Evolutionary conservation across 805 yeast genomes (phyloP).

Genomic region (Saccharomycopsis selenospora): DNA sequence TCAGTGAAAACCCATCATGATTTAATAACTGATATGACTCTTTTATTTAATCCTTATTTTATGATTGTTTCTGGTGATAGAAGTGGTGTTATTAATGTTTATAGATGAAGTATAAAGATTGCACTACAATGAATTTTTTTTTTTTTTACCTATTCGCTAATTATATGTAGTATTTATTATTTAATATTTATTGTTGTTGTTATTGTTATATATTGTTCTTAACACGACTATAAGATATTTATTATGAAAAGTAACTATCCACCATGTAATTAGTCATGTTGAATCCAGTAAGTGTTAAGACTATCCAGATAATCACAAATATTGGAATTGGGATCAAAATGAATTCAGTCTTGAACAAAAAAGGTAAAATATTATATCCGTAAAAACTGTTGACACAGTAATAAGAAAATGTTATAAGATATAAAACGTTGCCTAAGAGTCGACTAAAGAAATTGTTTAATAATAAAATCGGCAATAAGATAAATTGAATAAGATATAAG

Average conservation of each 20-base stretch:
- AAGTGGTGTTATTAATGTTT: conserved; percentile 57
- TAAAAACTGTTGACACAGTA: conserved; percentile 77
- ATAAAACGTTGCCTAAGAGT: conserved; percentile 70
- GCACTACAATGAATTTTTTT: no score
- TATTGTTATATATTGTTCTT: not conserved
- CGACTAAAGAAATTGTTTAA: conserved; percentile 59
- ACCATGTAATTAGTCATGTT: conserved; percentile 68
- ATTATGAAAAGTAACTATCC: conserved; percentile 32
- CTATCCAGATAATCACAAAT: conserved; percentile 49
- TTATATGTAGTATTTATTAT: not conserved
- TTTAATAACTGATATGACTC: conserved; percentile 40
- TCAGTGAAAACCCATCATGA: conserved; percentile 43
- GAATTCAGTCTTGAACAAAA: conserved; percentile 53
- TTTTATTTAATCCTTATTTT: conserved; percentile 43
- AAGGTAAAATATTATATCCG: conserved; percentile 78
- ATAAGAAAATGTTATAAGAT: conserved; percentile 64
- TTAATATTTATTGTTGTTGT: not conserved
- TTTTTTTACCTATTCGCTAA: not conserved
- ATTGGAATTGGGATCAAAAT: conserved; percentile 58
- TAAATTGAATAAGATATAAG: conserved; percentile 66
- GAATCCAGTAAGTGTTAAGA: conserved; percentile 55
- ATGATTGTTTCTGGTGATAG: conserved; percentile 63
- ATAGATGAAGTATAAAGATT: no score
- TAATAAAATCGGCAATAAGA: conserved; percentile 64
- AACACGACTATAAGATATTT: no score